Percentiles rank a stretch among this genome's conserved stretches.
Evolutionary conservation across 202 grass and related monocot species (phyloP).

Genomic region (Carex arenaria): DNA sequence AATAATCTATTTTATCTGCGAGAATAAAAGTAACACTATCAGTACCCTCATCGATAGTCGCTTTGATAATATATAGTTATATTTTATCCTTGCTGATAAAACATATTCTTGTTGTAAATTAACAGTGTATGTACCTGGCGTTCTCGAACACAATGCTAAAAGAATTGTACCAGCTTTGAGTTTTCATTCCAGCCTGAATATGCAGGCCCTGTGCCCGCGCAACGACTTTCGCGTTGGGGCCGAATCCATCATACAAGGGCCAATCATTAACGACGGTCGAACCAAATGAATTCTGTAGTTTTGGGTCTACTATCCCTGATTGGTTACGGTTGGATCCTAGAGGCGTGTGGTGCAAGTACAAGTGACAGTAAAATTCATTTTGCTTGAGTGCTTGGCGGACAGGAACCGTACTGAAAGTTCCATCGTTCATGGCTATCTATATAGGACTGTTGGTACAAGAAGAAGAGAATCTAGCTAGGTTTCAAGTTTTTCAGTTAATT

Average conservation of each 20-base stretch:
- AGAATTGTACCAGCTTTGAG: not conserved
- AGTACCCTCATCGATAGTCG: no score
- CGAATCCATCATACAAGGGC: not conserved
- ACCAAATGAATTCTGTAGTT: not conserved
- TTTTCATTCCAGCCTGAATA: not conserved
- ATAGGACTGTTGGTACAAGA: not conserved
- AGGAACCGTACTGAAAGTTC: not conserved
- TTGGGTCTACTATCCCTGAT: not conserved
- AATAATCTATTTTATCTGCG: no score
- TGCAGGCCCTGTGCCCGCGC: not conserved
- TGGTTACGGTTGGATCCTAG: not conserved
- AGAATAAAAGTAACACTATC: no score
- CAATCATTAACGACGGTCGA: not conserved
- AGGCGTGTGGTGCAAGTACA: constrained; percentile 21
- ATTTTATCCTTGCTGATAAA: no score
- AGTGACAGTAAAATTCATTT: constrained; percentile 8
- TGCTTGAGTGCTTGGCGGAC: not conserved
- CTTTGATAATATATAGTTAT: no score
- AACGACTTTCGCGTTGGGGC: not conserved
- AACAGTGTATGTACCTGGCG: no score
- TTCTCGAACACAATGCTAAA: not conserved
- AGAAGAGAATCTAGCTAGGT: not conserved
- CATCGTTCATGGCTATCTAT: not conserved
- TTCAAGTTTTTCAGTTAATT: not conserved
- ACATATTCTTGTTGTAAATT: no score